These are phyloP conservation scores for Fusarium tricinctum DNA, from an alignment of 2,329 filamentous ascomycete genomes.

Conservation along the genomic window DNA sequence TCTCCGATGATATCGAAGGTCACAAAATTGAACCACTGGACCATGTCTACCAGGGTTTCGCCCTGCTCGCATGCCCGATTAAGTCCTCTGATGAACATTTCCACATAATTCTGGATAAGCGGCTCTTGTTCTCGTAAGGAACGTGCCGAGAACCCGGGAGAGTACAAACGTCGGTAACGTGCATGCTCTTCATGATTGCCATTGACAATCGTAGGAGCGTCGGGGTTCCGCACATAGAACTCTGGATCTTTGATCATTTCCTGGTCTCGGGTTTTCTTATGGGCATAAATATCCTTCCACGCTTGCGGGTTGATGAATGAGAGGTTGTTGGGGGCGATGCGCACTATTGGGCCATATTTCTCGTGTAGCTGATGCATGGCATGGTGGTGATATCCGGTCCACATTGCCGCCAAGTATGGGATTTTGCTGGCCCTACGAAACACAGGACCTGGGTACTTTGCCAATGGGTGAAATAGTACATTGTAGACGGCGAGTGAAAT, in stretches of 20 bases:
- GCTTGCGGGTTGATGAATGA: constrained; percentile 26
- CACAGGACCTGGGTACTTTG: constrained; percentile 21
- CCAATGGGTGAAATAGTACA: constrained; percentile 21
- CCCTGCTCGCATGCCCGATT: constrained; percentile 16
- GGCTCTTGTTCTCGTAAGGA: constrained; percentile 29
- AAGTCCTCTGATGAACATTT: constrained; percentile 13
- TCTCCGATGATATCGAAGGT: constrained; percentile 28
- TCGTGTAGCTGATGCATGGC: constrained; percentile 20
- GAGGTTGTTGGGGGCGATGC: constrained; percentile 27
- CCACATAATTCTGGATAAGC: constrained; percentile 16
- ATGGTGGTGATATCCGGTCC: constrained; percentile 7
- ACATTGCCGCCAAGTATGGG: constrained; percentile 17
- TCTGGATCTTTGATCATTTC: constrained; percentile 26
- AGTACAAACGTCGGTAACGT: constrained; percentile 23
- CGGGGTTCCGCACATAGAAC: constrained; percentile 9
- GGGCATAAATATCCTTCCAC: constrained; percentile 28
- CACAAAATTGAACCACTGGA: constrained; percentile 26
- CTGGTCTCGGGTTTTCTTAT: constrained; percentile 19
- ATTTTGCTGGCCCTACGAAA: constrained; percentile 10
- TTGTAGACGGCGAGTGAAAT: constrained; percentile 7
- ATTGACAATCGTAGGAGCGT: constrained; percentile 24
- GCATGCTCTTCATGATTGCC: constrained; percentile 22
- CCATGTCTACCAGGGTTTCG: constrained; percentile 18
- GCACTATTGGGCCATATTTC: constrained; percentile 25
- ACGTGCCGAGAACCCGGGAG: constrained; percentile 21